phyloP scores from a whole-genome alignment of 352 stramenopile genomes.

The Globisporangium megalacanthum region DNA sequence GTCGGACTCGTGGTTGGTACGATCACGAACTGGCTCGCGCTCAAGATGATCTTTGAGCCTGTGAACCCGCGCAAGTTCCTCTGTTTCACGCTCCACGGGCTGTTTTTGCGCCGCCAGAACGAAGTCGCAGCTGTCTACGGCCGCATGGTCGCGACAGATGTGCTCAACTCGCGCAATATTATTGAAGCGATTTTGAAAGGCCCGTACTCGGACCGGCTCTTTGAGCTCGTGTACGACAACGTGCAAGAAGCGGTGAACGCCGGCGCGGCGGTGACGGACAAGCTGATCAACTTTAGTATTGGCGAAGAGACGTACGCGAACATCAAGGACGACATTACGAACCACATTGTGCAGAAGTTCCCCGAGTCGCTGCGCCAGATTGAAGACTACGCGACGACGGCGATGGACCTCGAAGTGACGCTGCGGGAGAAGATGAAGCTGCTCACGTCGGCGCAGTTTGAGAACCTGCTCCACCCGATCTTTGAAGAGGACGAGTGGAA shows the following conservation, averaged over 20 bases:
- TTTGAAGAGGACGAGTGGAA: conserved; percentile 99
- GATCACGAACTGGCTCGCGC: conserved; percentile 95
- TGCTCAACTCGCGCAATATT: conserved; percentile 87
- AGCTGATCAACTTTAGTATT: conserved; percentile 82
- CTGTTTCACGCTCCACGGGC: conserved; percentile 91
- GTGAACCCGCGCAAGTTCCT: conserved; percentile 82
- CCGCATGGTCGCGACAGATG: conserved; percentile 74
- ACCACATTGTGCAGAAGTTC: conserved; percentile 86
- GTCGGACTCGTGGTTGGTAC: conserved; percentile 94
- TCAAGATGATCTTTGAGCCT: conserved; percentile 93
- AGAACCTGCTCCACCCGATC: conserved; percentile 95
- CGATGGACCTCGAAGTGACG: conserved; percentile 89
- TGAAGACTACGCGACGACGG: conserved; percentile 90
- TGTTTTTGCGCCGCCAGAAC: conserved; percentile 93
- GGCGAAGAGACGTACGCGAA: conserved; percentile 77
- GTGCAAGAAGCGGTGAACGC: conserved; percentile 83
- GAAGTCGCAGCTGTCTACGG: conserved; percentile 88
- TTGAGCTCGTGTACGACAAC: conserved; percentile 86
- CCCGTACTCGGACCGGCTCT: conserved; percentile 79
- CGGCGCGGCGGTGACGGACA: conserved; percentile 66
- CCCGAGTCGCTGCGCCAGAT: conserved; percentile 87
- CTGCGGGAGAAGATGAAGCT: conserved; percentile 91
- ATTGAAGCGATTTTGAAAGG: conserved; percentile 88
- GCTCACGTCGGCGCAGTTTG: conserved; percentile 88
- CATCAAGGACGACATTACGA: conserved; percentile 87